Evolutionary conservation across 2,329 filamentous ascomycete genomes (phyloP).

Genomic region (Ophiostoma tasmaniense): DNA sequence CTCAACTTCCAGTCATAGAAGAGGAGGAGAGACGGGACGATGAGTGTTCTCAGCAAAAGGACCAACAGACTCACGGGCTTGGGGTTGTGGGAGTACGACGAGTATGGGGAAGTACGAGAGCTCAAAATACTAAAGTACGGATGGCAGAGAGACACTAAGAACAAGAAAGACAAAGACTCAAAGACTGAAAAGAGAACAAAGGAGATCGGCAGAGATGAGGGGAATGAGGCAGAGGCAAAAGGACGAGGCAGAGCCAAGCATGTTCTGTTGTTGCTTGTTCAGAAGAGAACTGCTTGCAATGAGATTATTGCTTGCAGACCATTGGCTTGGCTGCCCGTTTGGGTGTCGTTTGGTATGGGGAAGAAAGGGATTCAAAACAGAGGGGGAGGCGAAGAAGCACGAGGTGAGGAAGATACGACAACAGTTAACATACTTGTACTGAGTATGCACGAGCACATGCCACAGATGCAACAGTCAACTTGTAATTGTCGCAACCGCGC

Average conservation of each 20-base stretch:
- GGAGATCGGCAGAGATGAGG: background rate
- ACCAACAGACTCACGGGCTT: background rate
- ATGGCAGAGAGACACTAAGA: background rate
- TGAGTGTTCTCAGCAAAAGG: background rate
- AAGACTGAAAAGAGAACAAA: background rate
- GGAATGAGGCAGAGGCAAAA: background rate
- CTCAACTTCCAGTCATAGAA: too few relatives aligned
- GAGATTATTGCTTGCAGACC: background rate
- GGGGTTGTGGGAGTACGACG: too few relatives aligned
- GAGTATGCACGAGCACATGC: background rate
- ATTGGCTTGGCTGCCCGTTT: constrained; percentile 1
- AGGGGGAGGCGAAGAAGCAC: background rate
- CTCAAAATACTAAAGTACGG: background rate
- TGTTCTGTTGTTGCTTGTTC: background rate
- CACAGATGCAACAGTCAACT: background rate
- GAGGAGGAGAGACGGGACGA: background rate
- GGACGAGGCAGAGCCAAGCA: background rate
- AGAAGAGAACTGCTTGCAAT: too few relatives aligned
- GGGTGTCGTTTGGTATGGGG: background rate
- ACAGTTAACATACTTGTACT: background rate
- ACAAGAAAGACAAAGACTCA: too few relatives aligned
- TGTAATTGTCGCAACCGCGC: too few relatives aligned
- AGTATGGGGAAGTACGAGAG: background rate
- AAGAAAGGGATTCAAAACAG: background rate
- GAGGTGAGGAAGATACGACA: background rate